Percentiles rank a stretch among this genome's conserved stretches.
Conservation (phyloP, 257 asterid genomes). For the Salvia rosmarinus region DNA sequence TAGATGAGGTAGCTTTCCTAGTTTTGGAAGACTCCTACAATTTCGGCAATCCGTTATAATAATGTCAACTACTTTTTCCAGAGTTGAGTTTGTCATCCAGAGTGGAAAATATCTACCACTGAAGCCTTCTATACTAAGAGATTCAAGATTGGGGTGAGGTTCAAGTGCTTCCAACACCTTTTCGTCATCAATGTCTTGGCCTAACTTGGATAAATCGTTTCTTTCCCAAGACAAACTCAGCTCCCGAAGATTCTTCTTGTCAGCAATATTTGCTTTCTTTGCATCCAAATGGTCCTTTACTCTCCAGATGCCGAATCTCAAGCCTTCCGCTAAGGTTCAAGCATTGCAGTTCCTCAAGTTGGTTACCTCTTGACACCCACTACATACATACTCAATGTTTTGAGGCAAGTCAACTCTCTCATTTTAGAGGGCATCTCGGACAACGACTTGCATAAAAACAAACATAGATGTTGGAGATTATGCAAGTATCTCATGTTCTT, state of each 20-base stretch:
- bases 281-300: conserved; percentile 33
- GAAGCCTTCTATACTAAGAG: conserved; percentile 1
- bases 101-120: conserved; percentile 20
- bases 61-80: conserved; percentile 22
- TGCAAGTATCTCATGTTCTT: conserved; percentile 22
- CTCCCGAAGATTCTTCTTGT: conserved; percentile 31
- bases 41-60: background rate
- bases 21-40: conserved; percentile 16
- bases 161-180: conserved; percentile 13
- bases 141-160: conserved; percentile 28
- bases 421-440: conserved; percentile 34
- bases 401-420: conserved; percentile 35
- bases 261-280: conserved; percentile 35
- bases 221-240: conserved; percentile 24
- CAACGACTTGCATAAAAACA: background rate
- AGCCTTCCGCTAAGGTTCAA: conserved; percentile 36
- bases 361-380: conserved; percentile 30
- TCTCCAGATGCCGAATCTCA: conserved; percentile 27
- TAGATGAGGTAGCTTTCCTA: conserved; percentile 34
- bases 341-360: conserved; percentile 33
- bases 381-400: conserved; percentile 25
- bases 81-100: conserved; percentile 36
- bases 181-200: conserved; percentile 5
- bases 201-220: background rate
- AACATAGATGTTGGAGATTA: conserved; percentile 36